These are phyloP conservation scores for Arthrinium puccinioides DNA, from an alignment of 2,329 filamentous ascomycete species.

Conservation along the genomic window DNA sequence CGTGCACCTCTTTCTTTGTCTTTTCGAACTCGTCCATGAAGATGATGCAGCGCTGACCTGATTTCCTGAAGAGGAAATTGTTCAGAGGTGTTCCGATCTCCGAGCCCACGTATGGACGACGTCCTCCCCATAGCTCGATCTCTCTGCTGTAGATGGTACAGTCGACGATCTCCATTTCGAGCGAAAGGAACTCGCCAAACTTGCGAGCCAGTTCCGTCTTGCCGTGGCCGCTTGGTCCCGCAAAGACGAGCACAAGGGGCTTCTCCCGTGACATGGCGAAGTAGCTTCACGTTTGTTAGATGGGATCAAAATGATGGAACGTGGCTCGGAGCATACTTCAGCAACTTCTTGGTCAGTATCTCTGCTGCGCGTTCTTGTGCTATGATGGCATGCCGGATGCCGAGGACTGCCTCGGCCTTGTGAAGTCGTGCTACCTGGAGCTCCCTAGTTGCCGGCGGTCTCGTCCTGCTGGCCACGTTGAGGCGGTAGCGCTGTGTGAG, in stretches of 20 bases:
- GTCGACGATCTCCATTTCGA: slow-evolving; percentile 29
- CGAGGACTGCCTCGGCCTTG: slow-evolving; percentile 7
- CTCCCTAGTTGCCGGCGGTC: slow-evolving; percentile 6
- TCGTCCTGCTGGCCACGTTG: slow-evolving; percentile 7
- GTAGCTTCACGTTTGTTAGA: slow-evolving; percentile 16
- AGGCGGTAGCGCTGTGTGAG: slow-evolving; percentile 16
- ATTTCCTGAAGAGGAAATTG: slow-evolving; percentile 34
- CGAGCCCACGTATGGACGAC: slow-evolving; percentile 22
- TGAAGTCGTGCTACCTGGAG: slow-evolving; percentile 6
- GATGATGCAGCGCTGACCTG: slow-evolving; percentile 30
- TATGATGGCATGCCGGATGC: slow-evolving; percentile 11
- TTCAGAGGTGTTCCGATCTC: slow-evolving; percentile 35
- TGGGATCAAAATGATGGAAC: background rate
- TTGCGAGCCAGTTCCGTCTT: slow-evolving; percentile 39
- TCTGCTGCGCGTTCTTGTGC: slow-evolving; percentile 9
- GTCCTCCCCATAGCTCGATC: slow-evolving; percentile 34
- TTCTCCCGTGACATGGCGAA: slow-evolving; percentile 17
- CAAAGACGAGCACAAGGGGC: slow-evolving; percentile 33
- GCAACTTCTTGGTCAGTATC: slow-evolving; percentile 8
- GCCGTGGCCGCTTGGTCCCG: slow-evolving; percentile 39
- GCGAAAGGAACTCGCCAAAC: slow-evolving; percentile 30
- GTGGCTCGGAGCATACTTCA: slow-evolving; percentile 6
- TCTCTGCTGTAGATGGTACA: slow-evolving; percentile 28
- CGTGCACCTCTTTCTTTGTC: slow-evolving; percentile 28
- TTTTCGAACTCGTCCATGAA: slow-evolving; percentile 48